Percentiles rank a stretch among this genome's conserved stretches.
These are phyloP conservation scores for Remersonia thermophila DNA, from an alignment of 2,329 filamentous ascomycete species.

Conservation along the genomic window DNA sequence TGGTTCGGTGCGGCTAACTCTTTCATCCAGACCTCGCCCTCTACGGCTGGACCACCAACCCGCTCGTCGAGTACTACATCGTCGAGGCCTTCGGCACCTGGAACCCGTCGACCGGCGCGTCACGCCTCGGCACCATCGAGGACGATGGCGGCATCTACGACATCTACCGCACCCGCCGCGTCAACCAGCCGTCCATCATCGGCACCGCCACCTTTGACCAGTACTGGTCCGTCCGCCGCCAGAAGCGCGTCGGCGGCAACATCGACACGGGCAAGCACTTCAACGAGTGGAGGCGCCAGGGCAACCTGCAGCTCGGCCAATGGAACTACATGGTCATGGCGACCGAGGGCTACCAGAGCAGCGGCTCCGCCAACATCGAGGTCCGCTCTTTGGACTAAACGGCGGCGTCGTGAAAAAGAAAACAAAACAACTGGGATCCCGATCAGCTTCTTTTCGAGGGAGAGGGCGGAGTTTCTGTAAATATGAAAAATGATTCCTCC, in stretches of 20 bases:
- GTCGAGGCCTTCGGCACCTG: conserved; percentile 25
- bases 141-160: conserved; percentile 24
- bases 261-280: conserved; percentile 40
- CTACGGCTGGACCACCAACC: conserved; percentile 23
- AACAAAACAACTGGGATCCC: too few species aligned
- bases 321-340: conserved; percentile 39
- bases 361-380: conserved; percentile 1
- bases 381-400: neutral
- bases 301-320: conserved; percentile 11
- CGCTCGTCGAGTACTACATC: conserved; percentile 16
- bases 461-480: too few species aligned
- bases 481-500: too few species aligned
- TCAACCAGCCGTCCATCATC: conserved; percentile 31
- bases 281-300: conserved; percentile 34
- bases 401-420: too few species aligned
- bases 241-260: conserved; percentile 35
- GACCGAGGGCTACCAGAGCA: conserved; percentile 32
- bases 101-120: conserved; percentile 24
- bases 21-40: conserved; percentile 19
- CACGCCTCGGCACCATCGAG: conserved; percentile 19
- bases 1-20: too few species aligned
- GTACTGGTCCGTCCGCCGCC: conserved; percentile 35
- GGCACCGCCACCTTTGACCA: conserved; percentile 36
- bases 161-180: conserved; percentile 21
- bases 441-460: too few species aligned